Conservation (phyloP, 257 asterid genomes). For the Striga asiatica region DNA sequence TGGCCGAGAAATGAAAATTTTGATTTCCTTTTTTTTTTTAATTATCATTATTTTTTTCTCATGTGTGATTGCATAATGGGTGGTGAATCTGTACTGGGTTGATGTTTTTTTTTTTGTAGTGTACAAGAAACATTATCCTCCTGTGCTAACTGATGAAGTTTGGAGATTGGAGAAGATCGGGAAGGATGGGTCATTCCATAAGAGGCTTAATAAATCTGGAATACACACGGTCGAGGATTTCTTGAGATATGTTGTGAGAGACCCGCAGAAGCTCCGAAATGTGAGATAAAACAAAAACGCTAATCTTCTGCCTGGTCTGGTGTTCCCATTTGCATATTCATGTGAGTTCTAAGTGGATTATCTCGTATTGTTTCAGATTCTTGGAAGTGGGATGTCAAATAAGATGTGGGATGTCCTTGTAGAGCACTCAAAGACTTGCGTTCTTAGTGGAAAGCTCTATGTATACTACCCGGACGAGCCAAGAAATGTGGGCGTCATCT, state of each 20-base stretch:
- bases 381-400: conserved; percentile 96
- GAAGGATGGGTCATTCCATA: conserved; percentile 93
- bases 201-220: conserved; percentile 73
- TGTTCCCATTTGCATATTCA: conserved; percentile 10
- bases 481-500: conserved; percentile 69
- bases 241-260: conserved; percentile 59
- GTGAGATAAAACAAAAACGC: conserved; percentile 51
- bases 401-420: conserved; percentile 94
- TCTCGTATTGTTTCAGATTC: conserved; percentile 40
- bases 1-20: not conserved
- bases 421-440: conserved; percentile 93
- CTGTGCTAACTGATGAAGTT: conserved; percentile 80
- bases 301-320: not conserved
- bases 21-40: not conserved
- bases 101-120: conserved; percentile 44
- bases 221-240: conserved; percentile 80
- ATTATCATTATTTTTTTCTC: too few species aligned
- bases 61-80: not conserved
- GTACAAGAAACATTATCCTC: conserved; percentile 97
- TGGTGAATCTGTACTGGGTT: conserved; percentile 11
- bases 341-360: conserved; percentile 7
- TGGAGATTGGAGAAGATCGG: conserved; percentile 98
- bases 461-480: conserved; percentile 82
- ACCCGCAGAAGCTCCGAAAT: conserved; percentile 67
- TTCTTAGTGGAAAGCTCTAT: conserved; percentile 73